Evolutionary conservation across 495 filamentous ascomycete species (phyloP).

Genomic region (Xylaria intraflava): DNA sequence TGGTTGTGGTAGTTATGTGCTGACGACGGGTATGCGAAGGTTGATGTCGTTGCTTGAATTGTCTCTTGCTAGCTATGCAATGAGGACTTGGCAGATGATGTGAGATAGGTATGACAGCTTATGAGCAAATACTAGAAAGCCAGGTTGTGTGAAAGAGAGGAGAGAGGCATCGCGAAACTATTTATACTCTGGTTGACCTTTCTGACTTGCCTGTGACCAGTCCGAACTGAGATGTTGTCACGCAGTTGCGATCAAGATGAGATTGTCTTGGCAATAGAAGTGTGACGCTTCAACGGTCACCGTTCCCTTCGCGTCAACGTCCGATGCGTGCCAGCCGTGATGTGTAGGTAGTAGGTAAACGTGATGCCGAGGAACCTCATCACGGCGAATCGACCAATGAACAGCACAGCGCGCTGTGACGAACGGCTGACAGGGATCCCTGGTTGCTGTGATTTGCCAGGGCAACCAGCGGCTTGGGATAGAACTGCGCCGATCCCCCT

Average conservation of each 20-base stretch:
- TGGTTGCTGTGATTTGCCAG: not conserved
- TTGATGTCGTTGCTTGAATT: too few species aligned
- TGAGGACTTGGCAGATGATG: not conserved
- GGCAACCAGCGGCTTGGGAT: not conserved
- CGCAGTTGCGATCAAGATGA: too few species aligned
- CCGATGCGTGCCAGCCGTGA: not conserved
- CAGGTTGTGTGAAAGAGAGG: too few species aligned
- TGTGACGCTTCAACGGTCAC: too few species aligned
- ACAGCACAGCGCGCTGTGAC: not conserved
- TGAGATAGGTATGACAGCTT: not conserved
- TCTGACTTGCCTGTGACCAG: not conserved
- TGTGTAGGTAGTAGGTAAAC: not conserved
- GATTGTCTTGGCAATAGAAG: too few species aligned
- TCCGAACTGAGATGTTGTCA: too few species aligned
- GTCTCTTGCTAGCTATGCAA: not conserved
- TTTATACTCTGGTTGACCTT: not conserved
- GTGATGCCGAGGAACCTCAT: not conserved
- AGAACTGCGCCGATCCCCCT: constrained; percentile 2
- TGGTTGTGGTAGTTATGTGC: not conserved
- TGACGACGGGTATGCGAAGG: not conserved
- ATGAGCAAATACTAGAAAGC: not conserved
- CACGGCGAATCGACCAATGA: not conserved
- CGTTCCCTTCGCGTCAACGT: constrained; percentile 2
- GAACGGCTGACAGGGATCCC: not conserved
- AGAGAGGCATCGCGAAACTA: not conserved